A percentile compares a stretch with the other conserved stretches of the same genome.
Evolutionary conservation across 108 stramenopile species (phyloP).

Genomic region (Parmales sp.): DNA sequence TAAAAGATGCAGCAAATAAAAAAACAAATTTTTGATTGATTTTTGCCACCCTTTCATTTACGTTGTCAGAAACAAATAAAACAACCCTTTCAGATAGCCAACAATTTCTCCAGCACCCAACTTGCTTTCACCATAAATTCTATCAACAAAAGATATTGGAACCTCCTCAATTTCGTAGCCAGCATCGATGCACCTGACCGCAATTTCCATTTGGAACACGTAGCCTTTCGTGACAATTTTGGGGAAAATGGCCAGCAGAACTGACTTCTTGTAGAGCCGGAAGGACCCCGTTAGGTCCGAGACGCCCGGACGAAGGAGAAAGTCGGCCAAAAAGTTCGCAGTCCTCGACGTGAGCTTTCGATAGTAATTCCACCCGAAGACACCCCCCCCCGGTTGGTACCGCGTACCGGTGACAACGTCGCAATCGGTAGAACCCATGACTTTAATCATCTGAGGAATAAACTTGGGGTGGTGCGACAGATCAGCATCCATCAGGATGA

Average conservation of each 20-base stretch:
- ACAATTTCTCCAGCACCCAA: conserved; percentile 90
- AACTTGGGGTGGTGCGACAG: conserved; percentile 93
- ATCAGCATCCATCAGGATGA: conserved; percentile 97
- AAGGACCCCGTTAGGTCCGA: conserved; percentile 93
- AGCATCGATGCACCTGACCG: conserved; percentile 67
- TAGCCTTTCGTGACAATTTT: conserved; percentile 78
- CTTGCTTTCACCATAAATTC: conserved; percentile 96
- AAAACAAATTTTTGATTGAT: too few relatives aligned
- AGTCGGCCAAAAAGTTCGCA: conserved; percentile 88
- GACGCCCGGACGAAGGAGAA: conserved; percentile 81
- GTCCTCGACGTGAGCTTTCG: conserved; percentile 85
- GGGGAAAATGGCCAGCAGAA: conserved; percentile 75
- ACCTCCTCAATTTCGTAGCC: conserved; percentile 83
- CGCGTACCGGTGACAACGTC: conserved; percentile 94
- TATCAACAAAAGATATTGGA: conserved; percentile 92
- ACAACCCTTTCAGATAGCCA: conserved; percentile 80
- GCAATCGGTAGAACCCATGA: conserved; percentile 29
- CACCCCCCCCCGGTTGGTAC: conserved; percentile 82
- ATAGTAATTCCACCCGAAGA: conserved; percentile 80
- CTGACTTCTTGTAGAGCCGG: conserved; percentile 78
- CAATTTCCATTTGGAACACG: conserved; percentile 98
- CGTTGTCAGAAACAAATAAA: conserved; percentile 80
- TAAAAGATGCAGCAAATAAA: too few relatives aligned
- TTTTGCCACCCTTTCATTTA: conserved; percentile 22
- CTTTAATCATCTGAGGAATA: conserved; percentile 58